A percentile compares a stretch with the other conserved stretches of the same genome.
Conservation (phyloP, 139 green algal genomes). For the Coelastrella sp. region DNA sequence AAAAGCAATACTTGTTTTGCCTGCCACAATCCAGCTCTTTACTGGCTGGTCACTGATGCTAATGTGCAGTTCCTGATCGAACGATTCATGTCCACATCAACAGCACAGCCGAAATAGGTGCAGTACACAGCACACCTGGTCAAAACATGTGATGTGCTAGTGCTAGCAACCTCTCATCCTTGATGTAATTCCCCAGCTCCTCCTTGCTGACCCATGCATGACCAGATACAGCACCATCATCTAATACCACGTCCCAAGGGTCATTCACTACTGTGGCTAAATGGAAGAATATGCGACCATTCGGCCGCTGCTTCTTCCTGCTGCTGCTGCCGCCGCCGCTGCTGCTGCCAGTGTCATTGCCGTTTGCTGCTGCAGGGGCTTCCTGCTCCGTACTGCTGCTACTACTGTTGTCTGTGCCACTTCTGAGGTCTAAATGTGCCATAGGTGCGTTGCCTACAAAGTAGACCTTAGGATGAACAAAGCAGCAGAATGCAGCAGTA, state of each 20-base stretch:
- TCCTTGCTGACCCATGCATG: conserved; percentile 27
- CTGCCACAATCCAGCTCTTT: no score
- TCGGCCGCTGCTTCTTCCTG: background rate
- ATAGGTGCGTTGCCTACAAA: conserved; percentile 33
- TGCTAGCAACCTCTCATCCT: background rate
- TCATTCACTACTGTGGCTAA: conserved; percentile 35
- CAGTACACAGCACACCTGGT: background rate
- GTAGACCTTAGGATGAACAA: conserved; percentile 1
- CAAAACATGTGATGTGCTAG: conserved; percentile 23
- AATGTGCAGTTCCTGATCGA: background rate
- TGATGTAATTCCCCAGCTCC: conserved; percentile 13
- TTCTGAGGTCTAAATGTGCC: background rate
- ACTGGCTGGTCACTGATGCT: no score
- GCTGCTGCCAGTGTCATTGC: background rate
- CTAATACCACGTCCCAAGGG: conserved; percentile 6
- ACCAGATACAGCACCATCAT: background rate
- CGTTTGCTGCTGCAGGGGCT: background rate
- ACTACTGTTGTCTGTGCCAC: conserved; percentile 14
- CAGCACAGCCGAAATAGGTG: background rate
- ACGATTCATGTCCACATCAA: background rate
- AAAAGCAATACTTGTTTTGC: no score
- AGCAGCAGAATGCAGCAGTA: background rate
- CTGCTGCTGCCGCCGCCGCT: background rate
- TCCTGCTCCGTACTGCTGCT: background rate
- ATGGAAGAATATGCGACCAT: conserved; percentile 24